Base-by-base conservation (phyloP, 768 basidiomycete species). In the Boletus edulis region DNA sequence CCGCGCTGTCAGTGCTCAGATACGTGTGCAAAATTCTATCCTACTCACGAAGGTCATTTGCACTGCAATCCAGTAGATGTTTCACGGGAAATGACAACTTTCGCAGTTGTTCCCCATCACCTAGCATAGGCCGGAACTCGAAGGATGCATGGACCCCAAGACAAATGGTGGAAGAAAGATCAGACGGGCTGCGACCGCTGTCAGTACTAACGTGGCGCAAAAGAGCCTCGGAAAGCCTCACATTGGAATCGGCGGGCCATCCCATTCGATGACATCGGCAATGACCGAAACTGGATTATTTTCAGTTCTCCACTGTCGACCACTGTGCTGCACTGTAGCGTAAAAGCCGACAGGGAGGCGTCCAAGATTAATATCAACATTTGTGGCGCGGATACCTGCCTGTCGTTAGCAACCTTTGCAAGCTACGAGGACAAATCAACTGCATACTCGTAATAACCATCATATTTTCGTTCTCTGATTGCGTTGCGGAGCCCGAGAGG, bases 321-420 rank as follows among this genome's bases (percentile, higher is more conserved):
- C 42, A 9, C 24, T 27, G 45, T 55, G 49, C 3, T 46, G 27
- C 34, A 58, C 48, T 1, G 32, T 20, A 5, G 20, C 6, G 22
- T 55, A 57, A 46, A 49, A 54, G 15, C 52, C 52, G 1, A 35
- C 18, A 20, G 56, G 56, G 11, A 41, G 39, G 10, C 48, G 57
- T 31, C 53, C 18, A 15, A 55, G 24, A 24, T 14, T 8, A 18
- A 39, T 11, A 38, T n/a, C 31, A 24, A 49, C 22, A n/a, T 45
- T 41, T 22, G 42, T 48, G 13, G 46, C 52, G 8, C 22, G 52
- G 31, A 57, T 53, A 27, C 37, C 56, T 57, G 29, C 34, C 18
- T 35, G 11, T 8, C 29, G 3, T 43, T 20, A 27, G 35, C 12
- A 11, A 38, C 7, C 2, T 20, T 35, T 24, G 29, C 14, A 22